Evolutionary conservation across 2,329 filamentous ascomycete species (phyloP).

Genomic region (Leptographium galeiforme): DNA sequence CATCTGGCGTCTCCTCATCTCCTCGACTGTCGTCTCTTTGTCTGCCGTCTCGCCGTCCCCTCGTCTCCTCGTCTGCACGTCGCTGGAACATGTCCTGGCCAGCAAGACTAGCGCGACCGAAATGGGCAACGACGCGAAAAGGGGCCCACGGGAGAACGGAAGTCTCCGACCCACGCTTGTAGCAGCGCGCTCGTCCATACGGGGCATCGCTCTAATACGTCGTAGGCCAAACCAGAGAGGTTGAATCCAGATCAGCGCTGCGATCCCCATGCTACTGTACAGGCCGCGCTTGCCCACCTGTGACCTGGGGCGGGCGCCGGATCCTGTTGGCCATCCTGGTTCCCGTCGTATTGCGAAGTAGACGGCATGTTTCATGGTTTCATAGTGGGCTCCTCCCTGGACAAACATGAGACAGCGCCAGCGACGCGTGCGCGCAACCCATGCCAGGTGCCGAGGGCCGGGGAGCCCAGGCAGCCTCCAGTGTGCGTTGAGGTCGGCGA

Average conservation of each 20-base stretch:
- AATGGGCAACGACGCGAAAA: background rate
- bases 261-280: background rate
- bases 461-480: too few species aligned
- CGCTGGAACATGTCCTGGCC: background rate
- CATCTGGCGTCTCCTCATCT: too few species aligned
- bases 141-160: background rate
- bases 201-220: background rate
- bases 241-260: conserved; percentile 2
- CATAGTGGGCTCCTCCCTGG: too few species aligned
- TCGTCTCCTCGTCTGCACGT: background rate
- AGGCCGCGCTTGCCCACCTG: background rate
- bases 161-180: background rate
- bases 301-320: background rate
- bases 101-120: background rate
- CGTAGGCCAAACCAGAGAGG: background rate
- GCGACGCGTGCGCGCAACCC: too few species aligned
- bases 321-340: background rate
- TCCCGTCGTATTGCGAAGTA: too few species aligned
- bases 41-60: too few species aligned
- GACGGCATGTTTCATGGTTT: background rate
- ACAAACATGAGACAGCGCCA: too few species aligned
- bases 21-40: too few species aligned
- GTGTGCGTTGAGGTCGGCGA: too few species aligned
- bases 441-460: too few species aligned
- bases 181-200: background rate